Conservation (phyloP, 2,329 filamentous ascomycete genomes). For the Ophiostoma sp. region DNA sequence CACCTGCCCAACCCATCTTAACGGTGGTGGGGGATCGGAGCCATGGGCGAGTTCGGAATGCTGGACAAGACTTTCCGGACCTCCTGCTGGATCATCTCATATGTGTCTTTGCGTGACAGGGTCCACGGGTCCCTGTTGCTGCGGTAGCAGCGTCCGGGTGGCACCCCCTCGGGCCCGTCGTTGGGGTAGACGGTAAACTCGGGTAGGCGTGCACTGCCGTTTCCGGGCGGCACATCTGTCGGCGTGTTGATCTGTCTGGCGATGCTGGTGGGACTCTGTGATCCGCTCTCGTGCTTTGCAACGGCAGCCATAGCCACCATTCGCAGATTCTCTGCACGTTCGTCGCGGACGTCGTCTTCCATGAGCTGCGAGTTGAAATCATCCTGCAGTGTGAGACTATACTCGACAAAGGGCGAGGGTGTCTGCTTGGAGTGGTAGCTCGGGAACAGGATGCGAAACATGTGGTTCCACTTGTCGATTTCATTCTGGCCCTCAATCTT, state of each 20-base stretch:
- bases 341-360: background rate
- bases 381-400: background rate
- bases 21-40: background rate
- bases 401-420: slow-evolving; percentile 32
- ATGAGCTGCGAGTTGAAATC: background rate
- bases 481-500: slow-evolving; percentile 33
- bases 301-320: background rate
- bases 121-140: background rate
- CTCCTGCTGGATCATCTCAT: slow-evolving; percentile 21
- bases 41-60: slow-evolving; percentile 14
- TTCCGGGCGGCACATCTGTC: background rate
- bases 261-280: background rate
- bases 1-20: background rate
- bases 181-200: background rate
- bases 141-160: background rate
- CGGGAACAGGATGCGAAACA: slow-evolving; percentile 38
- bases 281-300: background rate
- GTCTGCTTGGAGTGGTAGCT: slow-evolving; percentile 30
- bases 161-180: background rate
- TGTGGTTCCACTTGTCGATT: slow-evolving; percentile 37
- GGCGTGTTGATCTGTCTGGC: background rate
- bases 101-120: background rate
- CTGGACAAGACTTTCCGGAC: slow-evolving; percentile 17
- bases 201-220: background rate
- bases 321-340: background rate